phyloP scores from a whole-genome alignment of 345 rosid genomes.

The Moringa oleifera region DNA sequence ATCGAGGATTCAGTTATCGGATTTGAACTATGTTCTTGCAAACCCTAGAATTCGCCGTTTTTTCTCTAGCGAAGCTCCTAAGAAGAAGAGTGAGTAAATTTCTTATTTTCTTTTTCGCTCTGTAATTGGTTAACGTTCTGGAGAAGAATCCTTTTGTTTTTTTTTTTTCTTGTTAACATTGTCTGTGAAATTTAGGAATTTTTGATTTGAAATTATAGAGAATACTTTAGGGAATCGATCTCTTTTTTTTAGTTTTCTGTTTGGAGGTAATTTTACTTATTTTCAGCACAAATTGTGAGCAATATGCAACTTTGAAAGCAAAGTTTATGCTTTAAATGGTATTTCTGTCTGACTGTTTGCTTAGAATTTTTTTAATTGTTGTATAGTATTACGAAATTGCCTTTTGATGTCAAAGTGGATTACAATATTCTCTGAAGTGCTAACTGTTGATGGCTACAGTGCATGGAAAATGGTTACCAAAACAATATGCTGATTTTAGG shows the following conservation, averaged over 20 bases:
- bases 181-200: not conserved
- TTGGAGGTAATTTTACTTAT: too few relatives aligned
- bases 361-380: too few relatives aligned
- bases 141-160: not conserved
- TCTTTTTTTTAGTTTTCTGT: not conserved
- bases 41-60: slow-evolving; percentile 60
- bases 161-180: too few relatives aligned
- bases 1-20: slow-evolving; percentile 22
- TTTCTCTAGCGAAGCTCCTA: slow-evolving; percentile 65
- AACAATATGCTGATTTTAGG: not conserved
- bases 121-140: not conserved
- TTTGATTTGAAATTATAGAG: not conserved
- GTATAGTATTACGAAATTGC: too few relatives aligned
- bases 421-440: too few relatives aligned
- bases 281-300: not conserved
- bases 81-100: slow-evolving; percentile 56
- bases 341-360: too few relatives aligned
- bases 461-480: not conserved
- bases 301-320: not conserved
- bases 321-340: too few relatives aligned
- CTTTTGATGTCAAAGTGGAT: too few relatives aligned
- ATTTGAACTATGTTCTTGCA: slow-evolving; percentile 53
- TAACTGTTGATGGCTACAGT: too few relatives aligned
- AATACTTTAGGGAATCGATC: not conserved
- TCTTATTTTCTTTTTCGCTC: not conserved